Evolutionary conservation across 352 stramenopile genomes (phyloP).

Genomic region (Aphanomyces invadans): DNA sequence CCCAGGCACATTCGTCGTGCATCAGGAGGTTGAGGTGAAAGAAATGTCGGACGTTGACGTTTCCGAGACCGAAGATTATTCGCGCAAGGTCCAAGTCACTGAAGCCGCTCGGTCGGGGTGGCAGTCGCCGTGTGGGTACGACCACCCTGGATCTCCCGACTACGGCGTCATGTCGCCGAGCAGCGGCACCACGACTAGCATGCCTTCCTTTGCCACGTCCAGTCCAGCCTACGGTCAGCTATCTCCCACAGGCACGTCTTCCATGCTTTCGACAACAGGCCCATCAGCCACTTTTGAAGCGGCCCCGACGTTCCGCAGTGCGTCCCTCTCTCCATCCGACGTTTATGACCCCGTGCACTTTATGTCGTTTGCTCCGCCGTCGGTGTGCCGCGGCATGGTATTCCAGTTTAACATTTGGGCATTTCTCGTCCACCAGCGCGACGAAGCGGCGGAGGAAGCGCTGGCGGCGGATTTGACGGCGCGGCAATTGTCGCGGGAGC

Average conservation of each 20-base stretch:
- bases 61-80: background rate
- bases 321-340: background rate
- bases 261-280: background rate
- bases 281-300: background rate
- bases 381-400: constrained; percentile 42
- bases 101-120: background rate
- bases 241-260: background rate
- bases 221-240: constrained; percentile 1
- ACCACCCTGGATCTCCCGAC: background rate
- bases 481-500: constrained; percentile 44
- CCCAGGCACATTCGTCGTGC: too few relatives aligned
- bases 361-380: constrained; percentile 59
- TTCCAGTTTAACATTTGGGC: constrained; percentile 72
- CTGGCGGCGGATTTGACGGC: constrained; percentile 35
- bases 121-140: background rate
- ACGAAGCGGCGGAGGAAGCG: constrained; percentile 56
- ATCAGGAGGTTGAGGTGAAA: background rate
- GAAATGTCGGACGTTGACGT: background rate
- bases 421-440: constrained; percentile 58
- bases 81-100: background rate
- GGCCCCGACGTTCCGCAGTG: background rate
- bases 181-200: too few relatives aligned
- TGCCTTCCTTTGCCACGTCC: background rate
- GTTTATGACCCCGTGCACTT: constrained; percentile 63
- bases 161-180: too few relatives aligned